These are phyloP conservation scores for Pleodorina starrii DNA, from an alignment of 139 green algal genomes.

Conservation along the genomic window DNA sequence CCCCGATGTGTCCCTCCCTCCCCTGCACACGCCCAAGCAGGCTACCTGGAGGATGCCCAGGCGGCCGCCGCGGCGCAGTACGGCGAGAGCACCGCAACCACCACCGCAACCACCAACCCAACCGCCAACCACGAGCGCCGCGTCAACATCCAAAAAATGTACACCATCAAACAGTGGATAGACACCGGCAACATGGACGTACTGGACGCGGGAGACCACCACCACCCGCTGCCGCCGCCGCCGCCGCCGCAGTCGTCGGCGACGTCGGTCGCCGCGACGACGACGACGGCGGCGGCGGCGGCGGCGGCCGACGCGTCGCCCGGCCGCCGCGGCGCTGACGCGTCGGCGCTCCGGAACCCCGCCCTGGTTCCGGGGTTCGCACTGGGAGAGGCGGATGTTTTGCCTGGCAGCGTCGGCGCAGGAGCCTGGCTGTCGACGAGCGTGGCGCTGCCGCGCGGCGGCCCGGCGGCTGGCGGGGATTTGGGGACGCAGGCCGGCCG, in stretches of 20 bases:
- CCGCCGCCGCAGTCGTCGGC: too few relatives aligned
- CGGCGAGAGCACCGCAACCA: not conserved
- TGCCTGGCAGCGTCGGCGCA: too few relatives aligned
- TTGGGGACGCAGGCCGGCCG: not conserved
- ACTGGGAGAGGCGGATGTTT: too few relatives aligned
- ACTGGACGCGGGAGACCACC: too few relatives aligned
- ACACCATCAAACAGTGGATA: slow-evolving; percentile 46
- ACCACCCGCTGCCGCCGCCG: too few relatives aligned
- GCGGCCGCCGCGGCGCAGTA: not conserved
- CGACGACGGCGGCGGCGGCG: too few relatives aligned
- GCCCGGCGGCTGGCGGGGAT: too few relatives aligned
- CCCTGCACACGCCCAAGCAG: not conserved
- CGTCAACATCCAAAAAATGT: slow-evolving; percentile 49
- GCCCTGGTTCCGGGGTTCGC: too few relatives aligned
- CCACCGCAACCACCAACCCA: too few relatives aligned
- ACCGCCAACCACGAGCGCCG: slow-evolving; percentile 7
- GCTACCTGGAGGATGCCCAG: slow-evolving; percentile 34
- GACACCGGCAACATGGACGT: slow-evolving; percentile 43
- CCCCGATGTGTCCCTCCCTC: not conserved
- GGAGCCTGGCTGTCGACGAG: not conserved
- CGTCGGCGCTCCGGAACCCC: too few relatives aligned
- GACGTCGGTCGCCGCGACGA: too few relatives aligned
- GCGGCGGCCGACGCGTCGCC: not conserved
- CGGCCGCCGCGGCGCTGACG: not conserved
- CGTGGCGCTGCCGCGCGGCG: too few relatives aligned